Conservation (phyloP, 1,139 yeast genomes). For the Saccharomyces hybrid region DNA sequence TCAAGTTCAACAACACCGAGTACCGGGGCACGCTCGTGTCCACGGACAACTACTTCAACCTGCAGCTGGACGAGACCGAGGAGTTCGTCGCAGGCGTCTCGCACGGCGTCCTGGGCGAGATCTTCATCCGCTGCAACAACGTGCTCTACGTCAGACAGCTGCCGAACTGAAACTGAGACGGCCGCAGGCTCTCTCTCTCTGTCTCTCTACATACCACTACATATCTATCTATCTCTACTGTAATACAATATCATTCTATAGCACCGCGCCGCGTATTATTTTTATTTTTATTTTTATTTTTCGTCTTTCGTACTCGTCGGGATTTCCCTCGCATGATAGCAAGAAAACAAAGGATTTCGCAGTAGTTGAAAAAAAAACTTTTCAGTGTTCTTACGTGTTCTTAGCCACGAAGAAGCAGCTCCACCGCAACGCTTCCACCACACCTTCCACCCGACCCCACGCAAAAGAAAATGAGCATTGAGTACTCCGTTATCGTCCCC, state of each 20-base stretch:
- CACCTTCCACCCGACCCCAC: background rate
- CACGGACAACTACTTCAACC: conserved; percentile 88
- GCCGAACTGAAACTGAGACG: conserved; percentile 7
- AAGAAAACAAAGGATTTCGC: background rate
- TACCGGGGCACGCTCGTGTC: conserved; percentile 74
- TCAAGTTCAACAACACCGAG: conserved; percentile 91
- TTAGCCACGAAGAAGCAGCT: background rate
- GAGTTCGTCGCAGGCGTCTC: conserved; percentile 50
- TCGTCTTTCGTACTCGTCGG: background rate
- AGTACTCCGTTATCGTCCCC: conserved; percentile 39
- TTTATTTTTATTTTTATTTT: background rate
- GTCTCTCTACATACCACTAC: background rate
- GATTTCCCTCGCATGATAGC: background rate
- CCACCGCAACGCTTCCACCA: background rate
- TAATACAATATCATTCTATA: background rate
- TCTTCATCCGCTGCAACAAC: conserved; percentile 79
- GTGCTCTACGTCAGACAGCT: conserved; percentile 55
- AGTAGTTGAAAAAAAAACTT: background rate
- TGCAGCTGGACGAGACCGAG: conserved; percentile 64
- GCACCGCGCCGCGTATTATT: background rate
- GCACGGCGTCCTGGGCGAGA: conserved; percentile 65
- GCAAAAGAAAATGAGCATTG: conserved; percentile 34
- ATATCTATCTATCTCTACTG: background rate
- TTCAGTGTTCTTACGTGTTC: background rate
- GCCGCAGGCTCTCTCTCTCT: background rate